Evolutionary conservation across 2,329 filamentous ascomycete species (phyloP).

Genomic region (Sporothrix pseudoabietina): DNA sequence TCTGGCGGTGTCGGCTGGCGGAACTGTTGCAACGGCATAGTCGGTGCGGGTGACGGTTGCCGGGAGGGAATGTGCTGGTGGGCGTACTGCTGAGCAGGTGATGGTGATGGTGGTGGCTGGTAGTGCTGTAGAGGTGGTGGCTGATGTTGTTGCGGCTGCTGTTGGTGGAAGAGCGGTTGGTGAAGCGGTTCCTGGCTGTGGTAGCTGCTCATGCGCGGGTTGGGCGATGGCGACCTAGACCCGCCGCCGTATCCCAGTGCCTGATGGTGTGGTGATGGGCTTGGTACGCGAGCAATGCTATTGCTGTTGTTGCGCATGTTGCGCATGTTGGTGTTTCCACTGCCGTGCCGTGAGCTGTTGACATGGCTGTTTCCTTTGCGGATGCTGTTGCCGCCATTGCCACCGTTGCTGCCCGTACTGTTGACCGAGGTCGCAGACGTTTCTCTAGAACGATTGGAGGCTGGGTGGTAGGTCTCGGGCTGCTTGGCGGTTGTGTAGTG

Average conservation of each 20-base stretch:
- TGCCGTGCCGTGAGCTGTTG: slow-evolving; percentile 28
- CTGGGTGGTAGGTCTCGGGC: slow-evolving; percentile 58
- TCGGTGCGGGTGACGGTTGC: slow-evolving; percentile 31
- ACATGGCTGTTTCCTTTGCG: slow-evolving; percentile 31
- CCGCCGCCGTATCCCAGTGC: slow-evolving; percentile 34
- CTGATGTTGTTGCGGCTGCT: slow-evolving; percentile 18
- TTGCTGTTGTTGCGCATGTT: slow-evolving; percentile 10
- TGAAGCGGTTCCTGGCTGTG: slow-evolving; percentile 11
- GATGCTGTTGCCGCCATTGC: slow-evolving; percentile 31
- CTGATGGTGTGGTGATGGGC: slow-evolving; percentile 29
- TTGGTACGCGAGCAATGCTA: slow-evolving; percentile 19
- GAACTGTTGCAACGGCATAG: slow-evolving; percentile 31
- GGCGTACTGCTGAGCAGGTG: slow-evolving; percentile 27
- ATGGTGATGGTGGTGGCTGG: slow-evolving; percentile 17
- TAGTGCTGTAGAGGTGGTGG: slow-evolving; percentile 28
- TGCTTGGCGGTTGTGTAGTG: slow-evolving; percentile 66
- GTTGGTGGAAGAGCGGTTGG: slow-evolving; percentile 29
- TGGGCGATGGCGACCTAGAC: slow-evolving; percentile 39
- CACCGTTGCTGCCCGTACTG: slow-evolving; percentile 36
- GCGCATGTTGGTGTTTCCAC: slow-evolving; percentile 25
- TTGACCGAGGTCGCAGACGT: slow-evolving; percentile 47
- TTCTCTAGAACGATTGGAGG: slow-evolving; percentile 45
- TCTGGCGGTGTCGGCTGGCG: slow-evolving; percentile 34
- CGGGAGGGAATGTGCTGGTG: slow-evolving; percentile 33
- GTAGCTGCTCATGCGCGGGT: slow-evolving; percentile 30